Evolutionary conservation across 495 filamentous ascomycete genomes (phyloP).

Genomic region (Neurospora sp.): DNA sequence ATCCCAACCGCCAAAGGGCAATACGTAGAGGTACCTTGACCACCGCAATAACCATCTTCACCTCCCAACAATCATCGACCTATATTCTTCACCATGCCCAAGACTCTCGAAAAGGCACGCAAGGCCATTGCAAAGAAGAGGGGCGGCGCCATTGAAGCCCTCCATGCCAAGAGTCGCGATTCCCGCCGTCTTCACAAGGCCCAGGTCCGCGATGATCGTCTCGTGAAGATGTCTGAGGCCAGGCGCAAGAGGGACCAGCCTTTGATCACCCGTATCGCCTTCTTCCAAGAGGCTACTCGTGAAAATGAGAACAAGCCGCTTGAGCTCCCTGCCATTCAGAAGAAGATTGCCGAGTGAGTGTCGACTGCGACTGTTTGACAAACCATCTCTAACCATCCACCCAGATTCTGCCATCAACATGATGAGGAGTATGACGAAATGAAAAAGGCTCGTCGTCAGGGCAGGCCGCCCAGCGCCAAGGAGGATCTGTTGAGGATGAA

Average conservation of each 20-base stretch:
- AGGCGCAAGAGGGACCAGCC: slow-evolving; percentile 58
- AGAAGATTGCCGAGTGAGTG: slow-evolving; percentile 52
- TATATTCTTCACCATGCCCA: slow-evolving; percentile 50
- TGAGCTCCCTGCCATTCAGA: slow-evolving; percentile 46
- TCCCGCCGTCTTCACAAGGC: slow-evolving; percentile 64
- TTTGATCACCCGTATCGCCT: slow-evolving; percentile 65
- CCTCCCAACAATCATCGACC: neutral
- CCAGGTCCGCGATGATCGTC: slow-evolving; percentile 61
- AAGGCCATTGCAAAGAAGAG: slow-evolving; percentile 79
- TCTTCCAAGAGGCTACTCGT: slow-evolving; percentile 54
- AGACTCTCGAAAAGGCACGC: slow-evolving; percentile 63
- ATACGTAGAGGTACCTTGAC: neutral
- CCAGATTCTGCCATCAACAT: slow-evolving; percentile 67
- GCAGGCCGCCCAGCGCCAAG: slow-evolving; percentile 65
- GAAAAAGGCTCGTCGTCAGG: slow-evolving; percentile 67
- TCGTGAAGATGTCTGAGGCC: slow-evolving; percentile 52
- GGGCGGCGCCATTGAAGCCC: slow-evolving; percentile 50
- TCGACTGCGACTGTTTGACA: neutral
- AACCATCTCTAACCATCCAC: neutral
- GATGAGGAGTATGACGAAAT: slow-evolving; percentile 64
- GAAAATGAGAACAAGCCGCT: slow-evolving; percentile 45
- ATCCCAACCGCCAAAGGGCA: neutral
- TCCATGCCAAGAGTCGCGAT: slow-evolving; percentile 80
- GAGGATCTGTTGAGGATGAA: slow-evolving; percentile 69
- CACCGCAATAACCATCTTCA: slow-evolving; percentile 3